Base-by-base conservation (phyloP, 208 protist genomes). In the Borovskyia barvae region DNA sequence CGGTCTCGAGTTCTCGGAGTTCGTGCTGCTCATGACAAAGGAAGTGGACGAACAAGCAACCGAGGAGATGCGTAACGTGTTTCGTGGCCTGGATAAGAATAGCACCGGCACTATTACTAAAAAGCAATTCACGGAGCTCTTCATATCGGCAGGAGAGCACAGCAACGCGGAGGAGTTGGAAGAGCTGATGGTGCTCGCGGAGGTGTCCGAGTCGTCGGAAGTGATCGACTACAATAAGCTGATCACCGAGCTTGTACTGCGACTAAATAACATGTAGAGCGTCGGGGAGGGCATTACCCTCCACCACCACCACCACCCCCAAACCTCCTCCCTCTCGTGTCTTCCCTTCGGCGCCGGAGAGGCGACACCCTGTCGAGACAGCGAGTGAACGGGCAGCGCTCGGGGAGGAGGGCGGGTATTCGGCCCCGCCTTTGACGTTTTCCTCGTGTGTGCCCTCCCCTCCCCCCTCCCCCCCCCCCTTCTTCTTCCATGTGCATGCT, bases 1-100 rank as follows among this genome's bases (percentile, higher is more conserved):
- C 20, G 75, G 72, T 26, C 51, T 99, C 36, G 93, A 97, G 56
- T 99, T 98, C 67, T 75, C 87, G 15, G 94, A 98, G 57, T 51
- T 51, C 26, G 36, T 51, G 46, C 30, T 33, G 26, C 46, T 51
- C 12, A 51, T 51, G 46, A 51, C 46, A 29, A 28, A 29, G 46
- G 46, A 51, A 15, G 20, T 51, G 14, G 46, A 51, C 4, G 46
- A 51, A 1, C 22, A 28, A 29, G 12, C 46, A 29, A 51, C 20
- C 15, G 46, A 51, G 46, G 46, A 51, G 24, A 51, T 51, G 46
- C 46, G 46, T 15, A 5, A 14, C 30, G 12, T 15, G 6, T 53
- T 36, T 77, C 56, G 62, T 15, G 49, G 77, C 8, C 87, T 85
- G 33, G 87, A 97, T 66, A 92, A 93, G 61, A 72, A 91, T 26